Base-by-base conservation (phyloP, 2,329 filamentous ascomycete species). In the Pseudogymnoascus sp. region DNA sequence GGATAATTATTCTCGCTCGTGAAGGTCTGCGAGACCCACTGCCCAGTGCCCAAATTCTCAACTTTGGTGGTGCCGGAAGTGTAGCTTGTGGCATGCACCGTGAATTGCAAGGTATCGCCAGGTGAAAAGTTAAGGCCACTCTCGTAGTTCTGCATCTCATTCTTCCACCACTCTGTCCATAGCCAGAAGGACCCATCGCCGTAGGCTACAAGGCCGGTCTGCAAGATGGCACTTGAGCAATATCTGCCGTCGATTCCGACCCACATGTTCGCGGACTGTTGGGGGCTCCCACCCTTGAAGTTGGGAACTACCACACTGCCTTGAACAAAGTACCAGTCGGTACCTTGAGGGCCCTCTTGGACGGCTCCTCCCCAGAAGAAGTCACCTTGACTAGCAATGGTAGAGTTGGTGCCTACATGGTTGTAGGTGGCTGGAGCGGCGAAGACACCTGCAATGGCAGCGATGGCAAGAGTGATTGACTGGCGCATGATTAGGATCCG, bases 131-230 rank as follows among this genome's bases (percentile, higher is more conserved):
- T 53, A 60, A 83, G 71, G 61, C 72, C 72, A 61, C 41, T 47
- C 41, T 28, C 12, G 28, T 47, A 47, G 12, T 47, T 28, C 41
- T 47, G 41, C 41, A 65, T 69, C 68, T 81, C 82, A 67, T 78
- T 75, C 65, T 80, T 80, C 65, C 77, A 82, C 81, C 80, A 84
- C 68, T 83, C 80, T 64, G 80, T 83, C 80, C 81, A 83, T 8
- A 80, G 77, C 58, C 79, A 76, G 66, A 76, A 83, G 8, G 67
- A 71, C 1, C 76, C 74, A 15, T 47, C 41, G 1, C 68, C 62
- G 33, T 71, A 71, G 25, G 72, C 69, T 28, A 75, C 81, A 36
- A 83, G 70, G 15, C 81, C 81, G 1, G 79, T 78, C 67, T 82
- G 80, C 7, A 83, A 71, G 57, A 83, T 81, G 5, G 80, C 78